Evolutionary conservation across 306 rosid species (phyloP).

Genomic region (Medicago ruthenica): DNA sequence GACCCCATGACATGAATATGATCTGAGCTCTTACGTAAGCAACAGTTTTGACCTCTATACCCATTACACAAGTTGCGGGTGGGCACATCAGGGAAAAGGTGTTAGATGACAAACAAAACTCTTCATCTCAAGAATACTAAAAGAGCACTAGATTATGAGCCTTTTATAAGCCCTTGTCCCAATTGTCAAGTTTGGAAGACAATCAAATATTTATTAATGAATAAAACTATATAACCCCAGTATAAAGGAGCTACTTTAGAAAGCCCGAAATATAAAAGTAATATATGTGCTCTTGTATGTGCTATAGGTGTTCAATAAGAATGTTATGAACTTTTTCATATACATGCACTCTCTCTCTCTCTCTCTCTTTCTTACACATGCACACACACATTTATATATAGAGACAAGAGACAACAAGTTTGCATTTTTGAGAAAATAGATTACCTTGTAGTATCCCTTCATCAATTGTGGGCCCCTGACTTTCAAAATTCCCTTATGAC

Average conservation of each 20-base stretch:
- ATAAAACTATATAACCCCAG: constrained; percentile 20
- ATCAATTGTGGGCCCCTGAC: constrained; percentile 83
- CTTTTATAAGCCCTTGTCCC: constrained; percentile 17
- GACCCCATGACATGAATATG: constrained; percentile 4
- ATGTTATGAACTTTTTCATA: constrained; percentile 13
- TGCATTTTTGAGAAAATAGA: constrained; percentile 24
- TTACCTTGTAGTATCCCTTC: constrained; percentile 94
- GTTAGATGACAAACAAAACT: constrained; percentile 27
- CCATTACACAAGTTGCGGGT: constrained; percentile 26
- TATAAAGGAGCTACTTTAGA: constrained; percentile 14
- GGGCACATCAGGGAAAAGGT: constrained; percentile 7
- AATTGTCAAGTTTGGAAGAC: constrained; percentile 23
- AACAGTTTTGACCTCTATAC: constrained; percentile 2
- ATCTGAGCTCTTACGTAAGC: constrained; percentile 19
- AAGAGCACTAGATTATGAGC: constrained; percentile 4
- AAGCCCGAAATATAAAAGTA: constrained; percentile 12
- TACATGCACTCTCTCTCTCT: constrained; percentile 1
- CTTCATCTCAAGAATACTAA: constrained; percentile 8
- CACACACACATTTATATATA: not conserved
- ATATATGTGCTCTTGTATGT: constrained; percentile 5
- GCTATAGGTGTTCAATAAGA: constrained; percentile 13
- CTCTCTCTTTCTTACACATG: not conserved
- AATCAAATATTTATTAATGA: constrained; percentile 11
- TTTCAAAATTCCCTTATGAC: constrained; percentile 78
- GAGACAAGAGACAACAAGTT: not conserved